Evolutionary conservation across 139 green algal genomes (phyloP).

Genomic region (Nannochloris sp.): DNA sequence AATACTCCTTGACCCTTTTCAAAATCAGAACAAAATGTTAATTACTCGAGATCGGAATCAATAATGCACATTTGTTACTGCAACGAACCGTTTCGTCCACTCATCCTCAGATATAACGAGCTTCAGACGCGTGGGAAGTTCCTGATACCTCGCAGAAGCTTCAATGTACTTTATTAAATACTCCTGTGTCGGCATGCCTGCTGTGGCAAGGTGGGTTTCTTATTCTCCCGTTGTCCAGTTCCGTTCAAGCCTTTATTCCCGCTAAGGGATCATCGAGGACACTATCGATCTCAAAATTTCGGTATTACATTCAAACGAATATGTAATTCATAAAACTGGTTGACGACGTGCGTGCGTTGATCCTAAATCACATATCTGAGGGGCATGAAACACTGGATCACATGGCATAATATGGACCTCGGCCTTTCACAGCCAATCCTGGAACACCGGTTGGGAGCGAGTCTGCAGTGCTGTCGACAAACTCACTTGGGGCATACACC

Average conservation of each 20-base stretch:
- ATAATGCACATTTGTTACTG: neutral
- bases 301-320: no score
- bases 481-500: conserved; percentile 73
- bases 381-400: neutral
- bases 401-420: conserved; percentile 45
- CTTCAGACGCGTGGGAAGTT: conserved; percentile 50
- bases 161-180: conserved; percentile 50
- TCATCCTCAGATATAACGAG: conserved; percentile 31
- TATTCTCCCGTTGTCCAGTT: no score
- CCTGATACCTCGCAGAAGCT: conserved; percentile 47
- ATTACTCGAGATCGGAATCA: no score
- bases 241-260: no score
- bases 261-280: no score
- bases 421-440: conserved; percentile 71
- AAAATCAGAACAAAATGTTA: neutral
- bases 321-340: no score
- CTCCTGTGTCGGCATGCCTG: conserved; percentile 48
- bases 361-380: no score
- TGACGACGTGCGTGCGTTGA: no score
- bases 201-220: no score
- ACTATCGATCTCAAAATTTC: no score
- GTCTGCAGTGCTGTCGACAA: conserved; percentile 61
- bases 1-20: conserved; percentile 71
- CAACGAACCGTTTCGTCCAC: conserved; percentile 31
- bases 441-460: conserved; percentile 57